phyloP scores from a whole-genome alignment of 1,284 basidiomycete genomes.

The Ustilago vetiveriae region DNA sequence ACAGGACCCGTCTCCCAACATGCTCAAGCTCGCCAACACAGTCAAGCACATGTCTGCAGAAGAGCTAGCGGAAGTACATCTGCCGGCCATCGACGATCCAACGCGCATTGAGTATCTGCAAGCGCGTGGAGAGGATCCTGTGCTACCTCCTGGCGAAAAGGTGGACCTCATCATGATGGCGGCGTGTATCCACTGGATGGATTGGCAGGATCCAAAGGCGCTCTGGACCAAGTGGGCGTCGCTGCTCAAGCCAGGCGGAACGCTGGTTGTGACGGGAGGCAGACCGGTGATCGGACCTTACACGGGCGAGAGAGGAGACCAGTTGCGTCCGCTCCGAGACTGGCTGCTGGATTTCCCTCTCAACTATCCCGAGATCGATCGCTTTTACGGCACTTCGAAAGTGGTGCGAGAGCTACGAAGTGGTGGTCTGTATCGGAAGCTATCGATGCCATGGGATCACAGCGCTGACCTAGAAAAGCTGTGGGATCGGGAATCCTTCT shows the following conservation, averaged over 20 bases:
- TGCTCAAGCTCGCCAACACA: conserved; percentile 43
- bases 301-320: conserved; percentile 25
- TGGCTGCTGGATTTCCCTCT: conserved; percentile 38
- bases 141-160: conserved; percentile 34
- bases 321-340: conserved; percentile 34
- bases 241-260: conserved; percentile 41
- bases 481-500: conserved; percentile 36
- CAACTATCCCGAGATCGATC: conserved; percentile 19
- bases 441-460: conserved; percentile 42
- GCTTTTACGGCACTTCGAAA: conserved; percentile 11
- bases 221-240: conserved; percentile 41
- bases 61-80: conserved; percentile 24
- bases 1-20: conserved; percentile 39
- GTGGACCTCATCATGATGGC: conserved; percentile 49
- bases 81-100: conserved; percentile 29
- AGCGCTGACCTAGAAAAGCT: conserved; percentile 13
- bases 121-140: conserved; percentile 31
- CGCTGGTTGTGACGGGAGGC: conserved; percentile 28
- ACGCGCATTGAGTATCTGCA: conserved; percentile 26
- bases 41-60: conserved; percentile 42
- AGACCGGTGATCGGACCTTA: conserved; percentile 40
- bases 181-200: conserved; percentile 48
- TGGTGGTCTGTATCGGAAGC: conserved; percentile 33
- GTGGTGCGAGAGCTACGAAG: conserved; percentile 9
- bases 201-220: conserved; percentile 27